A percentile compares a stretch with the other conserved stretches of the same genome.
phyloP scores from a whole-genome alignment of 1,284 basidiomycete species.

The Cutaneotrichosporon sp. region DNA sequence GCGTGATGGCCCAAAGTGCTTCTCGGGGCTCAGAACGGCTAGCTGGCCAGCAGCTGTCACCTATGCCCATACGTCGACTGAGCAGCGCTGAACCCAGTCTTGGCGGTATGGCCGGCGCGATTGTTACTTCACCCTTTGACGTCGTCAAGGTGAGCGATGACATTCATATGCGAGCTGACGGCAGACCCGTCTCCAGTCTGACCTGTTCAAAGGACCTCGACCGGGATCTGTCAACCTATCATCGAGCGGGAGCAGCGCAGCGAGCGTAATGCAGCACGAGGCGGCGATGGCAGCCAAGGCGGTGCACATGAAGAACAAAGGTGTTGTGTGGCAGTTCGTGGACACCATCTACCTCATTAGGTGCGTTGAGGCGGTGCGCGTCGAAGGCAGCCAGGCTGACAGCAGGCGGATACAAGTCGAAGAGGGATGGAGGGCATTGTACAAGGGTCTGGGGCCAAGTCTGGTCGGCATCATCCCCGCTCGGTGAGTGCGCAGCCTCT shows the following conservation, averaged over 20 bases:
- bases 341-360: conserved; percentile 87
- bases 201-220: conserved; percentile 58
- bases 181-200: conserved; percentile 82
- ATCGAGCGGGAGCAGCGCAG: conserved; percentile 11
- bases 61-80: conserved; percentile 4
- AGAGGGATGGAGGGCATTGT: conserved; percentile 84
- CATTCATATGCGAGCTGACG: neutral
- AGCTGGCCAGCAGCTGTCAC: too few relatives aligned
- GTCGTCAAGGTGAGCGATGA: conserved; percentile 67
- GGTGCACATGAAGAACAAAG: conserved; percentile 40
- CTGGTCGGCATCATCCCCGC: conserved; percentile 93
- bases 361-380: conserved; percentile 53
- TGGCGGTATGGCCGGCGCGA: conserved; percentile 96
- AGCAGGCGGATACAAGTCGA: conserved; percentile 78
- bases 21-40: too few relatives aligned
- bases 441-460: conserved; percentile 91
- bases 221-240: neutral
- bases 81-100: conserved; percentile 55
- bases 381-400: neutral
- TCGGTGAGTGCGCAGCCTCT: conserved; percentile 52
- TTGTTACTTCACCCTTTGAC: conserved; percentile 94
- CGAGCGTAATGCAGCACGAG: conserved; percentile 16
- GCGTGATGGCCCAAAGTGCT: too few relatives aligned
- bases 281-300: conserved; percentile 10
- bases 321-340: conserved; percentile 84